Evolutionary conservation across 768 basidiomycete species (phyloP), one percentile per base, ranked within the genome.

Genomic region (Boletus tylopilopsis): DNA sequence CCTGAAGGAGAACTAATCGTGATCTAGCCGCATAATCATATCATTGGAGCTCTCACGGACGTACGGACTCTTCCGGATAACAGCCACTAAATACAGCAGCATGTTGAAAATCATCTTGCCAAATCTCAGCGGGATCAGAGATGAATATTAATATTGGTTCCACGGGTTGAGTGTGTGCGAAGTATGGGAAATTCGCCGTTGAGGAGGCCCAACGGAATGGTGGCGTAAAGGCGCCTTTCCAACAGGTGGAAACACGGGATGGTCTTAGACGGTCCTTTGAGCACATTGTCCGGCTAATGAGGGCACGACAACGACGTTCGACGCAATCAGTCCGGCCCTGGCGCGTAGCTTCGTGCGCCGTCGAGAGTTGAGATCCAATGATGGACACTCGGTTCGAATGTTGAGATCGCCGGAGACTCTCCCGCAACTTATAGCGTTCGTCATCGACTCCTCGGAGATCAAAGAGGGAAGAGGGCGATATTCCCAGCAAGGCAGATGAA

Each of bases 361-460:
- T 46, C 19, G 34, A 52, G 32, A 6, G 19, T 25, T 41, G 40
- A 45, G 46, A 53, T 58, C 30, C 37, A 41, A 15, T 30, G 45
- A 55, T 47, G 32, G 37, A 47, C 27, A 38, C 33, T 45, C 42
- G 16, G 43, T 36, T 44, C 34, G 47, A 47, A 42, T 35, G 35
- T 34, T 50, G 54, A 22, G 43, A 64, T 55, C 50, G 42, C 49
- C 51, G 35, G 45, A 42, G 35, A 44, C 22, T 47, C 51, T 50
- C 37, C 55, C 45, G 48, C 44, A 30, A 40, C 30, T 53, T 34
- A 52, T 34, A 19, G 32, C 33, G 42, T 40, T 36, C 48, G 42
- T 45, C 50, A 52, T 38, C 15, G 53, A 54, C 50, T 64, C 63
- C 63, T 64, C 63, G 63, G 63, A 64, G 58, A 57, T 65, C 51